Evolutionary conservation across 1,284 basidiomycete species (phyloP).

Genomic region (Microbotryum violaceum): DNA sequence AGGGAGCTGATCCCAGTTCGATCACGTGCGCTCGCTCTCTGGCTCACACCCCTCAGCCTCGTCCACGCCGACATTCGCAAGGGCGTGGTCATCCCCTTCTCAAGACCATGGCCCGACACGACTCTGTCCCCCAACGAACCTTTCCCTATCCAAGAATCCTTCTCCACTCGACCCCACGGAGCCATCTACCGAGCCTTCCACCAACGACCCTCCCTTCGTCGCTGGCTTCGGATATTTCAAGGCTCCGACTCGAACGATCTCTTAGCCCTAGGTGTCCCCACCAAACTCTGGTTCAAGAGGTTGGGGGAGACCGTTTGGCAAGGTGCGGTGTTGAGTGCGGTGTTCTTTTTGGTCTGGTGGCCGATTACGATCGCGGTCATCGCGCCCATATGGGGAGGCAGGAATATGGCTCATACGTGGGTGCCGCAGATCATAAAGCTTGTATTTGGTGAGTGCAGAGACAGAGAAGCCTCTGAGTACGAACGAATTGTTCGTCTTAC

Average conservation of each 20-base stretch:
- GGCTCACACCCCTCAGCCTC: slow-evolving; percentile 11
- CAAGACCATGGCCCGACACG: slow-evolving; percentile 33
- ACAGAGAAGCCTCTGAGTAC: neutral
- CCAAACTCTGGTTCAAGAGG: slow-evolving; percentile 27
- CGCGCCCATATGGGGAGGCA: slow-evolving; percentile 37
- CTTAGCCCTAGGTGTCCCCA: slow-evolving; percentile 30
- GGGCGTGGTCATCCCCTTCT: slow-evolving; percentile 29
- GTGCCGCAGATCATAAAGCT: slow-evolving; percentile 39
- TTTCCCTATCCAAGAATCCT: slow-evolving; percentile 6
- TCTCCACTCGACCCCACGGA: slow-evolving; percentile 13
- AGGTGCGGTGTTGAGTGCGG: slow-evolving; percentile 39
- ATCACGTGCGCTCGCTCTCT: too few relatives aligned
- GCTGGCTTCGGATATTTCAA: slow-evolving; percentile 36
- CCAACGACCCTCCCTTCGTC: slow-evolving; percentile 27
- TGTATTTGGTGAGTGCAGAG: slow-evolving; percentile 32
- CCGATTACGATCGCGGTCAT: slow-evolving; percentile 39
- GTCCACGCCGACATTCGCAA: slow-evolving; percentile 36
- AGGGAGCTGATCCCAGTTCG: too few relatives aligned
- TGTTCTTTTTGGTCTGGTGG: slow-evolving; percentile 43
- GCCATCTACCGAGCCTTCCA: slow-evolving; percentile 30
- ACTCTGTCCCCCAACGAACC: slow-evolving; percentile 20
- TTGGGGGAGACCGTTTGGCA: slow-evolving; percentile 39
- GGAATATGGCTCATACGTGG: slow-evolving; percentile 38
- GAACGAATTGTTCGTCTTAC: neutral
- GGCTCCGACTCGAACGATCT: slow-evolving; percentile 41